These are phyloP conservation scores for Chaetomium tenue DNA, from an alignment of 495 filamentous ascomycete genomes.

Conservation along the genomic window DNA sequence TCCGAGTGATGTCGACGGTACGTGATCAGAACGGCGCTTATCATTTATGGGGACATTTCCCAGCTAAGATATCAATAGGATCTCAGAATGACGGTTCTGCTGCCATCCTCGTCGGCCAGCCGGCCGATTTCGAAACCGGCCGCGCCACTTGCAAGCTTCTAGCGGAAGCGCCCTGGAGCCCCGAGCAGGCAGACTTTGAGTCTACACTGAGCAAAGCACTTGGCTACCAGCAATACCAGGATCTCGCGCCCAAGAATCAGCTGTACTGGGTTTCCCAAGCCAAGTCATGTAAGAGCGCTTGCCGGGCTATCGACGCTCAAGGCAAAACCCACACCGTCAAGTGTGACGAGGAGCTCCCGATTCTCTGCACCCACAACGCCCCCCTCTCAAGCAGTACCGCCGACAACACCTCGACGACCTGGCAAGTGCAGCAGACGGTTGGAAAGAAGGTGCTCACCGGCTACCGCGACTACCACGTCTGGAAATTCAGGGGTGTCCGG, in stretches of 20 bases:
- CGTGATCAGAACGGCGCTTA: background rate
- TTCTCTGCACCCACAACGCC: conserved; percentile 42
- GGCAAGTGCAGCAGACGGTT: conserved; percentile 36
- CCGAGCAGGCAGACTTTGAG: conserved; percentile 33
- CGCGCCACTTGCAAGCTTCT: conserved; percentile 29
- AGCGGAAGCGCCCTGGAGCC: conserved; percentile 34
- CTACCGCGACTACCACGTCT: conserved; percentile 41
- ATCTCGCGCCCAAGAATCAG: conserved; percentile 26
- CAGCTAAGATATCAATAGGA: conserved; percentile 17
- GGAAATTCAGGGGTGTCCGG: conserved; percentile 44
- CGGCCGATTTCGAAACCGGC: conserved; percentile 24
- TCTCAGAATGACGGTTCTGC: conserved; percentile 28
- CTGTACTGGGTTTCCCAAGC: conserved; percentile 40
- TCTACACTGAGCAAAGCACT: conserved; percentile 33
- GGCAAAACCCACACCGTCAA: conserved; percentile 27
- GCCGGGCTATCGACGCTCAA: conserved; percentile 32
- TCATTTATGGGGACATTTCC: background rate
- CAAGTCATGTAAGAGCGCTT: conserved; percentile 17
- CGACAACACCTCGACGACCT: conserved; percentile 33
- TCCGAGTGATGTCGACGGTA: conserved; percentile 33
- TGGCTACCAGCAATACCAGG: conserved; percentile 34
- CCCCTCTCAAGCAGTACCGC: conserved; percentile 32
- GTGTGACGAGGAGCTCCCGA: conserved; percentile 30
- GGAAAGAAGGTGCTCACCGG: conserved; percentile 37
- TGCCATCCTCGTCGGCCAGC: conserved; percentile 35